These are phyloP conservation scores for Raffaelea ambrosiae DNA, from an alignment of 2,329 filamentous ascomycete genomes.

Conservation along the genomic window DNA sequence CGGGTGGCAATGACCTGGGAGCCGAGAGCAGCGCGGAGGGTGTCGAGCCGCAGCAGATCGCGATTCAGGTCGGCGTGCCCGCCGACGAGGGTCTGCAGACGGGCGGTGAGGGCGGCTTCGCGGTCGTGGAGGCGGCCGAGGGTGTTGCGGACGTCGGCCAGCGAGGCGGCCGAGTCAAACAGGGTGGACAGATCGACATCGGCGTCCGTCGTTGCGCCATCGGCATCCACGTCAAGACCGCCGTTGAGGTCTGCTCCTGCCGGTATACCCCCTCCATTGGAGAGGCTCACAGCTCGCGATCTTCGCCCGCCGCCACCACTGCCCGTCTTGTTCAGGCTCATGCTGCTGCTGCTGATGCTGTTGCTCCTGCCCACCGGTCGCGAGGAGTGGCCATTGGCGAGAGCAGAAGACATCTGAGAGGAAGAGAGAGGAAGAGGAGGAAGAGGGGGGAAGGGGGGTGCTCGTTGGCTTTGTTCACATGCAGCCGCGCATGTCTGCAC, in stretches of 20 bases:
- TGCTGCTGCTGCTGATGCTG: slow-evolving; percentile 1
- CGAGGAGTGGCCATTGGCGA: neutral
- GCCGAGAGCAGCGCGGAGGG: slow-evolving; percentile 80
- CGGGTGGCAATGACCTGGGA: slow-evolving; percentile 79
- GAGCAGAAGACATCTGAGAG: too few species aligned
- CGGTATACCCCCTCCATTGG: slow-evolving; percentile 6
- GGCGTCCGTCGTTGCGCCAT: too few species aligned
- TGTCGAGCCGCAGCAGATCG: slow-evolving; percentile 78
- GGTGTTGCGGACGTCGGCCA: slow-evolving; percentile 71
- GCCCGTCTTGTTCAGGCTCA: slow-evolving; percentile 8
- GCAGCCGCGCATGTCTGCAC: too few species aligned
- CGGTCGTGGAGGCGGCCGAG: slow-evolving; percentile 67
- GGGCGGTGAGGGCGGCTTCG: slow-evolving; percentile 65
- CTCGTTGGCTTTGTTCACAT: too few species aligned
- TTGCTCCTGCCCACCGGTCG: neutral
- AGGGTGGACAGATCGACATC: slow-evolving; percentile 17
- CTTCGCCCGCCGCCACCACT: neutral
- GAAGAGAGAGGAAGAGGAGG: too few species aligned
- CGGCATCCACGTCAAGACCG: neutral
- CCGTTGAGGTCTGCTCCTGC: neutral
- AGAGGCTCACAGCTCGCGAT: neutral
- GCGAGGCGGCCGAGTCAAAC: slow-evolving; percentile 63
- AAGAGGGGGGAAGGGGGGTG: too few species aligned
- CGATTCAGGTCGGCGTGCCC: slow-evolving; percentile 82
- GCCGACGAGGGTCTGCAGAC: slow-evolving; percentile 67